A percentile compares a stretch with the other conserved stretches of the same genome.
phyloP scores from a whole-genome alignment of 2,329 filamentous ascomycete species.

The Elsinoe fawcettii region DNA sequence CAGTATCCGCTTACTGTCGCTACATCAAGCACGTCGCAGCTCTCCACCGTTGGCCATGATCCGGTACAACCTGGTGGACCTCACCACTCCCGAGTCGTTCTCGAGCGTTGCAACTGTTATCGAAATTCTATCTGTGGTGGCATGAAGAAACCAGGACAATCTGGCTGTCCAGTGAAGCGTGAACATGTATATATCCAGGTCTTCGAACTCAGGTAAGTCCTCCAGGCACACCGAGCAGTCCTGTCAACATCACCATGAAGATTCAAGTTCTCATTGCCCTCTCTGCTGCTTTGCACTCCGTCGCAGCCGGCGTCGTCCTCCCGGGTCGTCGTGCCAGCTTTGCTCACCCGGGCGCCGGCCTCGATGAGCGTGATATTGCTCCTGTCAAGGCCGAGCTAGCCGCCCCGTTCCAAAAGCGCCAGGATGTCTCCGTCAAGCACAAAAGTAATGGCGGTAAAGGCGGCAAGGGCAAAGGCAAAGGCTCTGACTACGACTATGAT shows the following conservation, averaged over 20 bases:
- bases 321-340: constrained; percentile 10
- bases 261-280: not conserved
- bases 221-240: not conserved
- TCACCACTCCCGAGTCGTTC: constrained; percentile 3
- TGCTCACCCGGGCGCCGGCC: not conserved
- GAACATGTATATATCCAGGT: constrained; percentile 1
- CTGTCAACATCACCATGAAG: constrained; percentile 1
- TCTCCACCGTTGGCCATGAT: not conserved
- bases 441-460: not conserved
- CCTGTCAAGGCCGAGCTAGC: not conserved
- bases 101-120: constrained; percentile 11
- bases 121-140: constrained; percentile 2
- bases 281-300: not conserved
- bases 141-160: not conserved
- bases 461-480: not conserved
- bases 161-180: not conserved
- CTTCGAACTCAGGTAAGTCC: not conserved
- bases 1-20: not conserved
- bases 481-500: not conserved
- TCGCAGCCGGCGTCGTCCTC: constrained; percentile 10
- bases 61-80: not conserved
- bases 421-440: not conserved
- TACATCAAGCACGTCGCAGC: not conserved
- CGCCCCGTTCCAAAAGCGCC: not conserved
- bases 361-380: not conserved